Evolutionary conservation across 164 flowering plant genomes (phyloP).

Genomic region (Chimonanthus salicifolius): DNA sequence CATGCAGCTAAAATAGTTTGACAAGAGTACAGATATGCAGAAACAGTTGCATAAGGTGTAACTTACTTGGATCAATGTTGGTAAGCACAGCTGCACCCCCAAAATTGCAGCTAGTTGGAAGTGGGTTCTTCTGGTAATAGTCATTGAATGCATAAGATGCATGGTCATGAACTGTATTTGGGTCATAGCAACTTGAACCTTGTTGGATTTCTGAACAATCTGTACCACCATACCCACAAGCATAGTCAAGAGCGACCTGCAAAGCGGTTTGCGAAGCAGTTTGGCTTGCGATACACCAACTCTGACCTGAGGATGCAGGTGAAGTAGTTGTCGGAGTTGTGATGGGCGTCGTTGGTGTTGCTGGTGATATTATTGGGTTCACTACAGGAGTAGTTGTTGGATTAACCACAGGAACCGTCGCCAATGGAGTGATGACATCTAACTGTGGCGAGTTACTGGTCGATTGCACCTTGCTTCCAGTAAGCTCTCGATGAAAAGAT

Average conservation of each 20-base stretch:
- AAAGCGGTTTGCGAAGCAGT: conserved; percentile 55
- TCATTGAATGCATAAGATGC: conserved; percentile 83
- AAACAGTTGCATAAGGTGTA: too few species aligned
- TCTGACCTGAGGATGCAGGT: conserved; percentile 32
- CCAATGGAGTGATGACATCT: conserved; percentile 40
- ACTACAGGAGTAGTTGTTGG: conserved; percentile 28
- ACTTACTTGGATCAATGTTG: conserved; percentile 74
- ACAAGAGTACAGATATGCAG: not conserved
- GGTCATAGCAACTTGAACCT: conserved; percentile 69
- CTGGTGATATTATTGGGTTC: conserved; percentile 6
- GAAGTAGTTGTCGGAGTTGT: conserved; percentile 20
- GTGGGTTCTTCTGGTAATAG: conserved; percentile 79
- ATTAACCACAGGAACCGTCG: conserved; percentile 45
- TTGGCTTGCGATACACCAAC: conserved; percentile 77
- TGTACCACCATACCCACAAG: conserved; percentile 81
- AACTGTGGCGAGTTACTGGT: conserved; percentile 16
- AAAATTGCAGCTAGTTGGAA: conserved; percentile 76
- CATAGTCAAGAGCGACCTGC: conserved; percentile 82
- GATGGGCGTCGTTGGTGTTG: conserved; percentile 21
- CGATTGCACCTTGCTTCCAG: conserved; percentile 5
- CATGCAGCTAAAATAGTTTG: too few species aligned
- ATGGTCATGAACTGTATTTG: conserved; percentile 55
- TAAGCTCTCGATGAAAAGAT: conserved; percentile 4
- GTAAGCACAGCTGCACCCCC: conserved; percentile 76
- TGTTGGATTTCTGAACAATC: conserved; percentile 70